A percentile compares a stretch with the other conserved stretches of the same genome.
Conservation (phyloP, 805 yeast genomes). For the Sugiyamaella floridensis region DNA sequence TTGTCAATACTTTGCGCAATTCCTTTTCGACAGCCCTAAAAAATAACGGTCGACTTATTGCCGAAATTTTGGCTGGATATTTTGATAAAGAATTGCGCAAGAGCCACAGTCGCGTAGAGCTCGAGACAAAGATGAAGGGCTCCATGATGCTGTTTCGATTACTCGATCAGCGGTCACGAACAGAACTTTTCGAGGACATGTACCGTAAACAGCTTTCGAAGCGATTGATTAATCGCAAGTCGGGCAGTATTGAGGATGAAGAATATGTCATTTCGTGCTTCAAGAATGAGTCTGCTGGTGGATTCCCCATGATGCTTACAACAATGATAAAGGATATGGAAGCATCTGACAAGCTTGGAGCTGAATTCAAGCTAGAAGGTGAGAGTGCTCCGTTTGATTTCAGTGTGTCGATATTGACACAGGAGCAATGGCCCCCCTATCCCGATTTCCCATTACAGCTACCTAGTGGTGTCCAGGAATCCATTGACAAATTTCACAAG, state of each 20-base stretch:
- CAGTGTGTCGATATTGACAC: conserved; percentile 24
- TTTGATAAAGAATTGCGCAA: conserved; percentile 17
- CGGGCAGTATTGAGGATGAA: conserved; percentile 73
- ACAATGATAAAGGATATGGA: conserved; percentile 93
- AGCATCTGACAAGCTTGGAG: conserved; percentile 63
- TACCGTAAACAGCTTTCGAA: conserved; percentile 83
- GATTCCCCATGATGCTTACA: conserved; percentile 84
- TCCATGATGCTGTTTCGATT: neutral
- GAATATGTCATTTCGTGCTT: conserved; percentile 72
- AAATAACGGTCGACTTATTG: neutral
- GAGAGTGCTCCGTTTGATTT: conserved; percentile 13
- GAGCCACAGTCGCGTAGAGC: neutral
- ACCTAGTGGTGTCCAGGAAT: conserved; percentile 23
- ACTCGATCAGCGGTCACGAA: conserved; percentile 33
- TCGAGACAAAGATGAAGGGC: neutral
- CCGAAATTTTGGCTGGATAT: conserved; percentile 28
- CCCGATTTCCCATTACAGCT: conserved; percentile 22
- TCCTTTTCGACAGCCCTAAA: neutral
- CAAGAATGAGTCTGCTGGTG: conserved; percentile 80
- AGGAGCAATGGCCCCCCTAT: conserved; percentile 28
- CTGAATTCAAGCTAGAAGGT: conserved; percentile 35
- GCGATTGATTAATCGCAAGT: conserved; percentile 76
- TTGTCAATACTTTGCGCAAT: neutral
- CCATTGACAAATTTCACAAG: conserved; percentile 20
- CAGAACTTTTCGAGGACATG: conserved; percentile 87